Conservation (phyloP, 2,329 filamentous ascomycete species). For the Cladosporium sp. region DNA sequence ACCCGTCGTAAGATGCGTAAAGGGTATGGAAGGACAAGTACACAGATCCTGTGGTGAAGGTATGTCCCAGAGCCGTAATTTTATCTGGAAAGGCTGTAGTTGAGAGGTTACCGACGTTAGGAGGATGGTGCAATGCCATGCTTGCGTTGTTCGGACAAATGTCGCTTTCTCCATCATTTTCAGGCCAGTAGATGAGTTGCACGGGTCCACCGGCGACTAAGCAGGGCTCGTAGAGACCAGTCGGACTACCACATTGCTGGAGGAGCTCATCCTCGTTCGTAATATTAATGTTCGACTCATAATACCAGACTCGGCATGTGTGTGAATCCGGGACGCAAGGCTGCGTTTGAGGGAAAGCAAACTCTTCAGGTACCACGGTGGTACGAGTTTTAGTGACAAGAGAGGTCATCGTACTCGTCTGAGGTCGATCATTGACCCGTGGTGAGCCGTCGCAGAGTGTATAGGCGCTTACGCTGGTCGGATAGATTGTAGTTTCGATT, state of each 20-base stretch:
- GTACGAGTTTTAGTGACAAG: slow-evolving; percentile 4
- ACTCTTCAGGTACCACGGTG: neutral
- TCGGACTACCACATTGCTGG: slow-evolving; percentile 17
- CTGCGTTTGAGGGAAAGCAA: neutral
- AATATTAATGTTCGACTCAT: slow-evolving; percentile 13
- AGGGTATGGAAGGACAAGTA: slow-evolving; percentile 23
- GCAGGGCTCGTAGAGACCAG: slow-evolving; percentile 16
- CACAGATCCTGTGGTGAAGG: slow-evolving; percentile 19
- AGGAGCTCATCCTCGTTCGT: slow-evolving; percentile 9
- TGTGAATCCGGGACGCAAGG: slow-evolving; percentile 15
- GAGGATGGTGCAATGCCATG: neutral
- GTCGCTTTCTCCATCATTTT: slow-evolving; percentile 2
- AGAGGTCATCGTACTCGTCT: slow-evolving; percentile 14
- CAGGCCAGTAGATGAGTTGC: slow-evolving; percentile 23
- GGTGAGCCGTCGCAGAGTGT: slow-evolving; percentile 24
- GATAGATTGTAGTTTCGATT: slow-evolving; percentile 15
- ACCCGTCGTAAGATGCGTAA: slow-evolving; percentile 19
- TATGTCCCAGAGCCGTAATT: slow-evolving; percentile 20
- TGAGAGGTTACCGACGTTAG: slow-evolving; percentile 1
- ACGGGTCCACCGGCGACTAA: slow-evolving; percentile 24
- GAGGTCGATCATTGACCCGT: slow-evolving; percentile 15
- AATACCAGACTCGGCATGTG: slow-evolving; percentile 19
- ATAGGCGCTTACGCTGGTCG: slow-evolving; percentile 16
- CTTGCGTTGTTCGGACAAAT: neutral
- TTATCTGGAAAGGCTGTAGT: slow-evolving; percentile 1